Conservation (phyloP, 129 eudicot species). For the Logfia minima region DNA sequence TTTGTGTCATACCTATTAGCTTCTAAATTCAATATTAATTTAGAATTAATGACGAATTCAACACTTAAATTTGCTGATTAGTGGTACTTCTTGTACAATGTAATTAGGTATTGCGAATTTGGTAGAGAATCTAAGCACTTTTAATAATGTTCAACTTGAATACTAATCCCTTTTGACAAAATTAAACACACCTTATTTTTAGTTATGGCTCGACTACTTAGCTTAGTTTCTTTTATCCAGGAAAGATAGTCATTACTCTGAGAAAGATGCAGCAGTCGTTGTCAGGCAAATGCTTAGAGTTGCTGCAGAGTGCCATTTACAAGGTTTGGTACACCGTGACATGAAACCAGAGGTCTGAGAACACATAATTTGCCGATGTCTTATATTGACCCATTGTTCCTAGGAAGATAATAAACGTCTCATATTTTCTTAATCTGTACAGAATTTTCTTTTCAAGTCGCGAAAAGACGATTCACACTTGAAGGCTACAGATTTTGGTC, state of each 20-base stretch:
- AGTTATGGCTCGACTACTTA: constrained; percentile 12
- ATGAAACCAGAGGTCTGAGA: constrained; percentile 92
- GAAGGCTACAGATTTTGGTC: constrained; percentile 97
- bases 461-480: constrained; percentile 70
- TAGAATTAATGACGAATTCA: not conserved
- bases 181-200: constrained; percentile 1
- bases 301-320: constrained; percentile 98
- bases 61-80: too few relatives aligned
- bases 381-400: not conserved
- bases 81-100: not conserved
- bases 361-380: constrained; percentile 2
- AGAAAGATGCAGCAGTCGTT: constrained; percentile 92
- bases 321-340: constrained; percentile 97
- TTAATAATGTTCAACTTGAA: constrained; percentile 6
- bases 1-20: constrained; percentile 15
- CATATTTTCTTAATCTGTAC: constrained; percentile 12
- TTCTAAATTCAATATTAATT: not conserved
- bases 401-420: constrained; percentile 14
- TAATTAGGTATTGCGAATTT: not conserved
- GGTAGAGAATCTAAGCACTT: not conserved
- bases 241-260: constrained; percentile 91
- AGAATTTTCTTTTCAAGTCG: constrained; percentile 95
- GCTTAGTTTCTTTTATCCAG: constrained; percentile 46
- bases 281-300: constrained; percentile 98
- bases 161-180: constrained; percentile 13